phyloP scores from a whole-genome alignment of 2,329 filamentous ascomycete species.

The Neopestalotiopsis rosae region DNA sequence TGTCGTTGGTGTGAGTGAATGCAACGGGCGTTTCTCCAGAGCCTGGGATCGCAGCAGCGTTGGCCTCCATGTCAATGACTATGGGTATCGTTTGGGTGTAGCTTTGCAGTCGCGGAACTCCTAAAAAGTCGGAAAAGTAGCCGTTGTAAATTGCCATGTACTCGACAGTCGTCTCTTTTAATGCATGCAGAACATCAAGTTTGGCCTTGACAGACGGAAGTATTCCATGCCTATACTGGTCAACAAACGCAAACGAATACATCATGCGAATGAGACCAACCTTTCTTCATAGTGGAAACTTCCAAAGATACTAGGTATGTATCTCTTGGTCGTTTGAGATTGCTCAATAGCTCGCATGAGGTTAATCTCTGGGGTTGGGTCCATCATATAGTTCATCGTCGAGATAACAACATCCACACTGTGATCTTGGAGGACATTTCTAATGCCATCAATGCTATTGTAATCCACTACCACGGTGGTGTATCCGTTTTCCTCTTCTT shows the following conservation, averaged over 20 bases:
- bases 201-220: no score
- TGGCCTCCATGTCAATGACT: conserved; percentile 46
- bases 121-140: conserved; percentile 53
- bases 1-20: conserved; percentile 55
- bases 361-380: neutral
- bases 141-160: conserved; percentile 33
- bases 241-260: no score
- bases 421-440: neutral
- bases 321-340: neutral
- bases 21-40: conserved; percentile 48
- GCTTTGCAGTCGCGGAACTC: conserved; percentile 32
- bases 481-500: no score
- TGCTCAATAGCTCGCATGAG: neutral
- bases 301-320: conserved; percentile 28
- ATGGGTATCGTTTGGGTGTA: conserved; percentile 43
- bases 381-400: neutral
- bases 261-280: no score
- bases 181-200: no score
- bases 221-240: no score
- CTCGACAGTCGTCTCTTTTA: no score
- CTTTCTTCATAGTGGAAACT: no score
- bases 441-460: no score
- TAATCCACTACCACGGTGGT: no score
- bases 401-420: neutral
- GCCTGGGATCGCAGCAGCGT: conserved; percentile 53